phyloP scores from a whole-genome alignment of 1,284 basidiomycete species.

The Mycena citricolor region DNA sequence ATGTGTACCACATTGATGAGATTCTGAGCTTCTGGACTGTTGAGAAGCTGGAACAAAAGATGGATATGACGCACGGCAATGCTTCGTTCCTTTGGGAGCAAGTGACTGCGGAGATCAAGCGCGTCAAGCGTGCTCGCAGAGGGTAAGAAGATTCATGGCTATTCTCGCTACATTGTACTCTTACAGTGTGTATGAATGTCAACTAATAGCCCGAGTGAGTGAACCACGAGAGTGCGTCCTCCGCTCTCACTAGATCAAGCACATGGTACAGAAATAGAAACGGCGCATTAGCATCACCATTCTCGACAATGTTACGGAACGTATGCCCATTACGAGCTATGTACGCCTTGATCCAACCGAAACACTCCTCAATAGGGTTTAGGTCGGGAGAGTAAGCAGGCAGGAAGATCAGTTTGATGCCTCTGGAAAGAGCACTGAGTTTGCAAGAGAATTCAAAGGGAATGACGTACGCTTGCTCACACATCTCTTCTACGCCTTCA shows the following conservation, averaged over 20 bases:
- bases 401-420: conserved; percentile 21
- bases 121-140: too few species aligned
- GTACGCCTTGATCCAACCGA: conserved; percentile 25
- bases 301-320: conserved; percentile 20
- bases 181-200: too few species aligned
- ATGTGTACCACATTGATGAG: conserved; percentile 6
- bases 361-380: conserved; percentile 27
- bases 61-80: too few species aligned
- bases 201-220: conserved; percentile 22
- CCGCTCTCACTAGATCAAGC: conserved; percentile 15
- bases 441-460: neutral
- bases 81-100: too few species aligned
- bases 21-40: neutral
- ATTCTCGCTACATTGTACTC: too few species aligned
- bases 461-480: conserved; percentile 10
- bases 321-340: conserved; percentile 21
- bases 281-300: conserved; percentile 15
- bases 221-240: conserved; percentile 20
- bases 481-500: conserved; percentile 21
- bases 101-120: too few species aligned
- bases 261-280: conserved; percentile 23
- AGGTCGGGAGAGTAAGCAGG: conserved; percentile 27
- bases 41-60: neutral
- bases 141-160: too few species aligned
- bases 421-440: conserved; percentile 11